Base-by-base conservation (phyloP, 179 eudicot species). In the Gypsophila paniculata region DNA sequence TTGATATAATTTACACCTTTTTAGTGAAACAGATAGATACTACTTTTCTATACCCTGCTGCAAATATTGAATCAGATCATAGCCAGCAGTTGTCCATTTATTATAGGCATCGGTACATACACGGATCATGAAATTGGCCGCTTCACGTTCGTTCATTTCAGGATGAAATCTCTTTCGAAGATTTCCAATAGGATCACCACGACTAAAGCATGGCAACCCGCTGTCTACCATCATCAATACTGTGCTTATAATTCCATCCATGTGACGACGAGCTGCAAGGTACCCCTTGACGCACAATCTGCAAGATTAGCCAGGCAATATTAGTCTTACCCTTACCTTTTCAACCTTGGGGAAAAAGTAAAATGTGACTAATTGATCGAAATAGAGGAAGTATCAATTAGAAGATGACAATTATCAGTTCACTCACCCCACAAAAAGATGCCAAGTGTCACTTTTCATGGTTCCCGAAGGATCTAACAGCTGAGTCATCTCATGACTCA, bases 401-500 rank as follows among this genome's bases (percentile, higher is more conserved):
- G 26, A 49, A 23, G 64, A 38, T 23, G 18, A 36, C 13, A 22
- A 59, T 10, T 32, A 25, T 18, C 26, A 18, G 44, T 54, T 25
- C 18, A 19, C 77, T 79, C 77, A 94, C 99, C 98, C 90, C 29
- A 95, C 96, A 83, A 95, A 95, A 67, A 72, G 84, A 84, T 84
- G 73, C 99, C 99, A 95, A 34, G 96, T 85, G 59, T 95, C 99
- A 64, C 98, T 95, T 83, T 90, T 95, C 99, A 92, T 95, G 46
- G 79, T 83, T 68, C 98, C 98, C 8, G 99, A 95, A 46, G 99
- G 99, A 75, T 95, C 99, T 44, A 95, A 95, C 66, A 95, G 80
- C 79, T 95, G 99, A 61, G 99, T 95, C 99, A 95, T 95, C 83
- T 95, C 99, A 74, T 95, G 99, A 85, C 99, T 95, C 73, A 95